Evolutionary conservation across 164 flowering plant species (phyloP).

Genomic region (Tetracentron sinense): DNA sequence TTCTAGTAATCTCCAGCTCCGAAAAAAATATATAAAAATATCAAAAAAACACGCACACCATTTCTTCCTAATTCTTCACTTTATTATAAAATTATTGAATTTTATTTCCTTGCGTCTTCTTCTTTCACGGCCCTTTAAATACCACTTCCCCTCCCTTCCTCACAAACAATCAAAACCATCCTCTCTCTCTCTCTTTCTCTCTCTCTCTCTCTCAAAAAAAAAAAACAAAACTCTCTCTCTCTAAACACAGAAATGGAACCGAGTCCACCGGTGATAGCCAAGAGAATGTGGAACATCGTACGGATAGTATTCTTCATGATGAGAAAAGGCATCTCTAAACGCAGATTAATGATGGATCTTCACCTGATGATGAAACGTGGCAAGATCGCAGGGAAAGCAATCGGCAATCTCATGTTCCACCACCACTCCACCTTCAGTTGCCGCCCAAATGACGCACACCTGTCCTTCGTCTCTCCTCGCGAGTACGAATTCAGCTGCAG

Average conservation of each 20-base stretch:
- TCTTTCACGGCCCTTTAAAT: slow-evolving; percentile 15
- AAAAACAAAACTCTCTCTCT: slow-evolving; percentile 7
- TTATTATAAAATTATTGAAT: background rate
- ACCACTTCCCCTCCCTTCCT: slow-evolving; percentile 1
- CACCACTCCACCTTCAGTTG: slow-evolving; percentile 21
- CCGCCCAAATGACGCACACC: slow-evolving; percentile 1
- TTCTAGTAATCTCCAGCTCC: background rate
- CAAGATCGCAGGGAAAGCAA: slow-evolving; percentile 46
- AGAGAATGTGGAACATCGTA: slow-evolving; percentile 43
- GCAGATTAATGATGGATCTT: slow-evolving; percentile 37
- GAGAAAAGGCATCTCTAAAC: slow-evolving; percentile 41
- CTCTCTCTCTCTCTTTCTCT: slow-evolving; percentile 11
- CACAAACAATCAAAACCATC: background rate
- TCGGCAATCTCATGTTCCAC: slow-evolving; percentile 40
- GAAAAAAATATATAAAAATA: background rate
- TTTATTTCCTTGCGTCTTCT: background rate
- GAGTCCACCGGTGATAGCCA: slow-evolving; percentile 28
- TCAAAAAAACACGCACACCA: background rate
- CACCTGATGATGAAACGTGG: slow-evolving; percentile 48
- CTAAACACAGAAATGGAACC: slow-evolving; percentile 23
- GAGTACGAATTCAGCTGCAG: slow-evolving; percentile 73
- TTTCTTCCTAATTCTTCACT: background rate
- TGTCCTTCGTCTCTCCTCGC: slow-evolving; percentile 10
- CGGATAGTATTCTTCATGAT: slow-evolving; percentile 41
- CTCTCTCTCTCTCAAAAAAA: slow-evolving; percentile 4